A percentile compares a stretch with the other conserved stretches of the same genome.
Evolutionary conservation across 164 flowering plant genomes (phyloP).

Genomic region (Akebia trifoliata): DNA sequence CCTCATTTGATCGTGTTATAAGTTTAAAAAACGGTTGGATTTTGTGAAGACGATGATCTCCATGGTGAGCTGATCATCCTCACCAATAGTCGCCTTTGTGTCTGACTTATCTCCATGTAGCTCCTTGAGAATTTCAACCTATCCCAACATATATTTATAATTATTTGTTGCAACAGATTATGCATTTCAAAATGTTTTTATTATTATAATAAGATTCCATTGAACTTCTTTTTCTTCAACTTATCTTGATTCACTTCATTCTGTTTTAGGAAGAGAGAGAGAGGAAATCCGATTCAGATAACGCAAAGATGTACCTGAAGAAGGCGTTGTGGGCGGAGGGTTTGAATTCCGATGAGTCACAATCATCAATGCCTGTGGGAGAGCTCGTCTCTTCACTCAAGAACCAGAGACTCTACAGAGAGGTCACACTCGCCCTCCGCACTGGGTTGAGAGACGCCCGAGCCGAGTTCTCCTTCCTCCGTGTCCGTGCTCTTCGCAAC

Average conservation of each 20-base stretch:
- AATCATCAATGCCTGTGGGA: slow-evolving; percentile 32
- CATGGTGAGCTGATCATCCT: too few relatives aligned
- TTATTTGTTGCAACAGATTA: too few relatives aligned
- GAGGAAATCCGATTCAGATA: background rate
- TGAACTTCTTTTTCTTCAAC: slow-evolving; percentile 1
- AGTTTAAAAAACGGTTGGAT: too few relatives aligned
- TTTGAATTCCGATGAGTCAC: slow-evolving; percentile 8
- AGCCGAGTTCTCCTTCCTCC: slow-evolving; percentile 94
- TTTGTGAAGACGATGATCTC: too few relatives aligned
- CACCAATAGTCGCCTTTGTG: too few relatives aligned
- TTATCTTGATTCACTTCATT: background rate
- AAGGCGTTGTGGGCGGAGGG: slow-evolving; percentile 58
- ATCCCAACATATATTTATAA: too few relatives aligned
- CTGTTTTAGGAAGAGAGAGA: slow-evolving; percentile 1
- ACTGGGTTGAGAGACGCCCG: slow-evolving; percentile 80
- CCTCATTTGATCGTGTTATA: too few relatives aligned
- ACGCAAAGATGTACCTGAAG: slow-evolving; percentile 44
- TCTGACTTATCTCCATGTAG: too few relatives aligned
- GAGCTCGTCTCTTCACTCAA: slow-evolving; percentile 64
- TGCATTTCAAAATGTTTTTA: too few relatives aligned
- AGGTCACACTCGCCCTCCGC: slow-evolving; percentile 82
- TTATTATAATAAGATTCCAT: background rate
- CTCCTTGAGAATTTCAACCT: too few relatives aligned
- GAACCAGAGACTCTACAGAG: slow-evolving; percentile 61
- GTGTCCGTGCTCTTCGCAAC: slow-evolving; percentile 72